Evolutionary conservation across 805 yeast genomes (phyloP).

Genomic region (Ascoidea asiatica): DNA sequence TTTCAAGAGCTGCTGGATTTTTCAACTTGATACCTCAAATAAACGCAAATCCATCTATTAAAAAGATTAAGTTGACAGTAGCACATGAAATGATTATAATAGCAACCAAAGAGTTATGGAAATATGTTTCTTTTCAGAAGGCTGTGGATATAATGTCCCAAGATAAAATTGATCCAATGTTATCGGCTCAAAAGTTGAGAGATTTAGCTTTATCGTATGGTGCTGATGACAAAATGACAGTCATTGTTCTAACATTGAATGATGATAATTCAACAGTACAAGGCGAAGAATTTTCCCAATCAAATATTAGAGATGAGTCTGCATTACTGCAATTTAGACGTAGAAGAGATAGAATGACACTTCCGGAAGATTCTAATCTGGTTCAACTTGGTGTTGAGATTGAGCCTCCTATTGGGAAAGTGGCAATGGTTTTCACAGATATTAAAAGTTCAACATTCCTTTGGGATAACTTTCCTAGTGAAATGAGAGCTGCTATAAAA

Average conservation of each 20-base stretch:
- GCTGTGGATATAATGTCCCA: conserved; percentile 85
- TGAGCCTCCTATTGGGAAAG: conserved; percentile 84
- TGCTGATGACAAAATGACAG: conserved; percentile 63
- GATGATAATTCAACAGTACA: conserved; percentile 19
- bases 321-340: conserved; percentile 14
- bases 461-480: conserved; percentile 86
- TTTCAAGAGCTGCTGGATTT: conserved; percentile 86
- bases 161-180: conserved; percentile 66
- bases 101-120: conserved; percentile 79
- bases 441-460: conserved; percentile 82
- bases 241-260: conserved; percentile 63
- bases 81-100: conserved; percentile 72
- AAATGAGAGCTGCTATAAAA: conserved; percentile 93
- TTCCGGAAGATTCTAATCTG: conserved; percentile 63
- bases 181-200: conserved; percentile 83
- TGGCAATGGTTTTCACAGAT: conserved; percentile 94
- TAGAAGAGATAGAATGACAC: conserved; percentile 43
- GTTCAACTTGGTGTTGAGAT: conserved; percentile 34
- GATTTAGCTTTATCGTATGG: conserved; percentile 93
- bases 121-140: conserved; percentile 60
- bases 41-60: conserved; percentile 74
- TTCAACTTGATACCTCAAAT: conserved; percentile 75
- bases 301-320: conserved; percentile 13
- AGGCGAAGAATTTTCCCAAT: conserved; percentile 19
- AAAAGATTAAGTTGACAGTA: conserved; percentile 42